A percentile compares a stretch with the other conserved stretches of the same genome.
Evolutionary conservation across 495 filamentous ascomycete species (phyloP).

Genomic region (Tetracladium marchalianum): DNA sequence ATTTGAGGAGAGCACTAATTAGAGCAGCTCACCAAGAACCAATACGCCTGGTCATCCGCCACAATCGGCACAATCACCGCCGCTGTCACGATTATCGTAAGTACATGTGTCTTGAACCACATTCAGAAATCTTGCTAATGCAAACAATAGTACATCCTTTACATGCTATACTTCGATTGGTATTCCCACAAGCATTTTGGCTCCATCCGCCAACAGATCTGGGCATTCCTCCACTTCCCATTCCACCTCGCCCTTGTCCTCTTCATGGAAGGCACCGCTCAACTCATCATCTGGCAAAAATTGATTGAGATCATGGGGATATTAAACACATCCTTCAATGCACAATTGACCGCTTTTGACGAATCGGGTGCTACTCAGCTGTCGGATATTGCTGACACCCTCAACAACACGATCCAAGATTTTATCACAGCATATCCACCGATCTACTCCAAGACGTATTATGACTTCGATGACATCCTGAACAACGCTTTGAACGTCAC

Average conservation of each 20-base stretch:
- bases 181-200: conserved; percentile 38
- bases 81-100: conserved; percentile 21
- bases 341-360: background rate
- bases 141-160: conserved; percentile 47
- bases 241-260: conserved; percentile 58
- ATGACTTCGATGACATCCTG: conserved; percentile 2
- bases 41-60: conserved; percentile 16
- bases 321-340: background rate
- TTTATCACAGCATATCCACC: conserved; percentile 3
- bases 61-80: conserved; percentile 22
- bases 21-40: conserved; percentile 17
- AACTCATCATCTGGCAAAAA: conserved; percentile 30
- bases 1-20: background rate
- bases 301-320: conserved; percentile 2
- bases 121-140: background rate
- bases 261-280: conserved; percentile 44
- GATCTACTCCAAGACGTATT: background rate
- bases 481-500: conserved; percentile 3
- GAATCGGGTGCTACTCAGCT: background rate
- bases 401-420: conserved; percentile 16
- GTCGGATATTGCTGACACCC: conserved; percentile 17
- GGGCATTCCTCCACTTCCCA: conserved; percentile 60
- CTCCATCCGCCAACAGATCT: conserved; percentile 51
- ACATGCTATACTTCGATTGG: conserved; percentile 63
- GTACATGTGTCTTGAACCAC: background rate